These are phyloP conservation scores for Boletus rufocinnamomeus DNA, from an alignment of 768 basidiomycete genomes.

Conservation along the genomic window DNA sequence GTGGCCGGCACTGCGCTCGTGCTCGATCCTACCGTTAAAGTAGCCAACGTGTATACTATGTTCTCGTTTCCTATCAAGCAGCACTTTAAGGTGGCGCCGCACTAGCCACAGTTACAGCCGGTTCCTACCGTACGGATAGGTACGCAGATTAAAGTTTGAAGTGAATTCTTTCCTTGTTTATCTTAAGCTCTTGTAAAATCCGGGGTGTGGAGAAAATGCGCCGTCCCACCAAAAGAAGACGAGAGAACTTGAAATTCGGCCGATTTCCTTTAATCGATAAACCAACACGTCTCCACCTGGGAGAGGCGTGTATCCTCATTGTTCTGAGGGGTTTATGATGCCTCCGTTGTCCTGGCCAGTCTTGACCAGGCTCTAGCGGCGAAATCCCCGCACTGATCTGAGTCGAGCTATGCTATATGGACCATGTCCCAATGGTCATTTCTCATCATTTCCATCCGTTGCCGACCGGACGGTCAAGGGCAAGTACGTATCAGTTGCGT, in stretches of 20 bases:
- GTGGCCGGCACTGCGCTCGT: too few species aligned
- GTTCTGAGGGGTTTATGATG: not conserved
- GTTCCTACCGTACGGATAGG: not conserved
- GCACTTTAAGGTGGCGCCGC: too few species aligned
- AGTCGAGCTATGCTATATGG: not conserved
- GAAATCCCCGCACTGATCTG: not conserved
- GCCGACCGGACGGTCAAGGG: not conserved
- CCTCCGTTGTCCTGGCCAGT: not conserved
- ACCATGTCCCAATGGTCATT: not conserved
- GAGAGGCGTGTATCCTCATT: not conserved
- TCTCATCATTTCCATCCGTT: not conserved
- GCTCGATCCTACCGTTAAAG: too few species aligned
- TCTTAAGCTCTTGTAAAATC: not conserved
- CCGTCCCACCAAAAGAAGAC: not conserved
- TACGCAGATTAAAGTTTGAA: not conserved
- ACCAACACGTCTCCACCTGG: not conserved
- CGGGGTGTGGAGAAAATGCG: not conserved
- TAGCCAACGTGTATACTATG: too few species aligned
- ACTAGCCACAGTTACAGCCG: not conserved
- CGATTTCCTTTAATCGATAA: not conserved
- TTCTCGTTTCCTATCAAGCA: too few species aligned
- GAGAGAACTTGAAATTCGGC: not conserved
- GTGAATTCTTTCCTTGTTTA: not conserved
- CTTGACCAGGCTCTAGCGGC: not conserved
- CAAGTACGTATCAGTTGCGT: not conserved